Evolutionary conservation across 768 basidiomycete species (phyloP).

Genomic region (Roridomyces roridus): DNA sequence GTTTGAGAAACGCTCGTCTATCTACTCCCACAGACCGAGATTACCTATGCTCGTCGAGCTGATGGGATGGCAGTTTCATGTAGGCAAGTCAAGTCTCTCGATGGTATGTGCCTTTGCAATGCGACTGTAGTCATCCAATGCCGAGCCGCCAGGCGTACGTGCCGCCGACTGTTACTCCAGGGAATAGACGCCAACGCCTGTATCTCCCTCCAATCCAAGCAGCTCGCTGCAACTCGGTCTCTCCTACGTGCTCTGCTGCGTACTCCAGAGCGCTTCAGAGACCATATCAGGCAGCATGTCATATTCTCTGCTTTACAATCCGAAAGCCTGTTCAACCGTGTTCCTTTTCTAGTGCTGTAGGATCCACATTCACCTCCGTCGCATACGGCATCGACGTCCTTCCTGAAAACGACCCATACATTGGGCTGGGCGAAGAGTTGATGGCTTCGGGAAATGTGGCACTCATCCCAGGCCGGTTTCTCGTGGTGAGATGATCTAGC

Average conservation of each 20-base stretch:
- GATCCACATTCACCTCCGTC: slow-evolving; percentile 34
- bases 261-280: slow-evolving; percentile 2
- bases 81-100: background rate
- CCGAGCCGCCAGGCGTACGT: background rate
- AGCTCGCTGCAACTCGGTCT: slow-evolving; percentile 5
- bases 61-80: slow-evolving; percentile 14
- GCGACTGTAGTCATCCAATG: background rate
- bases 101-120: slow-evolving; percentile 4
- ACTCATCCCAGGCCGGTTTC: background rate
- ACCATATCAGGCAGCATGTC: slow-evolving; percentile 9
- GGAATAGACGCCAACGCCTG: background rate
- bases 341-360: slow-evolving; percentile 31
- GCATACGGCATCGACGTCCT: slow-evolving; percentile 38
- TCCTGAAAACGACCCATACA: slow-evolving; percentile 37
- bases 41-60: slow-evolving; percentile 19
- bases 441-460: slow-evolving; percentile 28
- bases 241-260: slow-evolving; percentile 19
- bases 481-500: background rate
- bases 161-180: slow-evolving; percentile 12
- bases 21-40: slow-evolving; percentile 39
- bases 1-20: slow-evolving; percentile 42
- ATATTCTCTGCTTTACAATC: background rate
- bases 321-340: background rate
- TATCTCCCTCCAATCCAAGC: background rate
- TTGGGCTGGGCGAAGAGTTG: slow-evolving; percentile 33